Evolutionary conservation across 2,329 filamentous ascomycete species (phyloP), one percentile per base, ranked within the genome.

Genomic region (Diaporthe citriasiana): DNA sequence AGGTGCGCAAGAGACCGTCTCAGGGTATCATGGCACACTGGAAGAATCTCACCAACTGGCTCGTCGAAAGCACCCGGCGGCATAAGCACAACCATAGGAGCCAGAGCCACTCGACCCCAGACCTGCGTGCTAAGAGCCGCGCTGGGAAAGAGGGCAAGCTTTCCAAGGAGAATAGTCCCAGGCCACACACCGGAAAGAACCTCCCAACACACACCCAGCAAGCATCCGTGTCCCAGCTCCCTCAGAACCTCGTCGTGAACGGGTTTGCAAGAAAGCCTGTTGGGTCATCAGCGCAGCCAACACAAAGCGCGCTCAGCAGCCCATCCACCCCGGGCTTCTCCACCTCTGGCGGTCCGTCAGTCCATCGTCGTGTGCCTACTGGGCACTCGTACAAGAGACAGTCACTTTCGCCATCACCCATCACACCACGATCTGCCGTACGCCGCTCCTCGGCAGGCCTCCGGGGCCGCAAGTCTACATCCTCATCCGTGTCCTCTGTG

Each of bases 391-490:
- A 91, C 79, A 93, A 93, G 79, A 90, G 95, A 22, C 93, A 95
- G 75, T 98, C 95, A 0, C 85, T 97, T 13, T 97, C 95, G 0
- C 97, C 97, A 0, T 93, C 92, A 3, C 96, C 97, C 0, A 83
- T 98, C 53, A 98, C 97, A 0, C 96, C 97, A 4, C 93, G 95
- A 51, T 95, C 94, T 7, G 94, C 94, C 0, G 93, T 97, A 79
- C 92, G 97, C 15, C 93, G 95, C 47, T 91, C 94, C 3, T 97
- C 95, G 7, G 91, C 89, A 56, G 95, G 96, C 40, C 89, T 98
- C 57, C 91, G 95, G 38, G 96, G 97, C 50, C 91, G 97, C 75
- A 98, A 98, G 82, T 98, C 96, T 0, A 99, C 97, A 0, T 98
- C 95, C 0, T 98, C 95, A 0, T 98, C 95, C 0, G 92, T 99